Evolutionary conservation across 202 grass and related monocot genomes (phyloP).

Genomic region (Elaeis oleifera): DNA sequence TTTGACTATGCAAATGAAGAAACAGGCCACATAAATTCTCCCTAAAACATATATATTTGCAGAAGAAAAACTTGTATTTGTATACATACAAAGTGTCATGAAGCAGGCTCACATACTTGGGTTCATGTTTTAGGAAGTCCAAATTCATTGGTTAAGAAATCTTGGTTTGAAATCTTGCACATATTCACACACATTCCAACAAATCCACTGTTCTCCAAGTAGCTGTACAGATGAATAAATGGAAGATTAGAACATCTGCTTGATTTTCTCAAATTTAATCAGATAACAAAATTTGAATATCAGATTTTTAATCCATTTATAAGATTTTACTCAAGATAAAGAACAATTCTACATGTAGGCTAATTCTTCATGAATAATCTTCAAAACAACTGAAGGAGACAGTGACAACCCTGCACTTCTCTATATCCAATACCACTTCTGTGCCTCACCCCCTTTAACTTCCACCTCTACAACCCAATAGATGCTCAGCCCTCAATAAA

Average conservation of each 20-base stretch:
- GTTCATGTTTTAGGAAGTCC: slow-evolving; percentile 93
- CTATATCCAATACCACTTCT: slow-evolving; percentile 62
- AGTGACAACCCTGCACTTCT: slow-evolving; percentile 51
- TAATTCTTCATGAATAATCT: too few relatives aligned
- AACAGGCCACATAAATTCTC: too few relatives aligned
- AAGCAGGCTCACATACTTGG: slow-evolving; percentile 38
- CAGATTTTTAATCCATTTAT: too few relatives aligned
- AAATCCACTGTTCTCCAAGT: slow-evolving; percentile 80
- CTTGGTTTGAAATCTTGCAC: slow-evolving; percentile 82
- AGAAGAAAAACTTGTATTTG: too few relatives aligned
- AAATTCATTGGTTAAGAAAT: slow-evolving; percentile 90
- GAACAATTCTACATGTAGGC: too few relatives aligned
- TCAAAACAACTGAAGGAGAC: too few relatives aligned
- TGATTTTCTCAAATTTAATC: background rate
- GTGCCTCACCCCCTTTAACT: slow-evolving; percentile 55
- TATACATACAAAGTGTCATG: background rate
- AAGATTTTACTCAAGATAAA: too few relatives aligned
- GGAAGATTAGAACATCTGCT: background rate
- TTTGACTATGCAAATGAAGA: too few relatives aligned
- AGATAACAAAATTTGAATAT: too few relatives aligned
- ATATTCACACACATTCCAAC: slow-evolving; percentile 96
- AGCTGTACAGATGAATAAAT: slow-evolving; percentile 20
- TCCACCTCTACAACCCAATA: slow-evolving; percentile 59
- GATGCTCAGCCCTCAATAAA: background rate
- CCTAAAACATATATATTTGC: too few relatives aligned